These are phyloP conservation scores for Galerina sulciceps DNA, from an alignment of 768 basidiomycete species.

Conservation along the genomic window DNA sequence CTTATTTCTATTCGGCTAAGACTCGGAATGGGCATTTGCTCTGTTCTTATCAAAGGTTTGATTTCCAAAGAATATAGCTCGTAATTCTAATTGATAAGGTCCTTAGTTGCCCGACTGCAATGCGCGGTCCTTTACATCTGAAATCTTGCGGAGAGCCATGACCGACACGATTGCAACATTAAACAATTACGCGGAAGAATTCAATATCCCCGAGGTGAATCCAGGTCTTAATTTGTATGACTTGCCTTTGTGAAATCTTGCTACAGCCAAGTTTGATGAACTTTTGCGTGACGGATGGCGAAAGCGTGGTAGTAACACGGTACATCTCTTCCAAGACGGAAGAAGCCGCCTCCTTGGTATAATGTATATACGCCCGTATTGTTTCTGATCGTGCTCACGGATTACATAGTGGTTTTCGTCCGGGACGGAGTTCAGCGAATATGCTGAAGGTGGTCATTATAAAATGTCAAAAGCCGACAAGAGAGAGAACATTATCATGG, in stretches of 20 bases:
- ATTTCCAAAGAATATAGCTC: background rate
- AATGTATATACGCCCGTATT: slow-evolving; percentile 12
- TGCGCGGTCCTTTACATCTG: slow-evolving; percentile 74
- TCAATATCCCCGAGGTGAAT: slow-evolving; percentile 70
- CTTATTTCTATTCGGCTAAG: slow-evolving; percentile 36
- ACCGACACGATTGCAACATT: slow-evolving; percentile 81
- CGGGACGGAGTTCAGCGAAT: slow-evolving; percentile 92
- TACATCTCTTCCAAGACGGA: slow-evolving; percentile 93
- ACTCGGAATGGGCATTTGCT: slow-evolving; percentile 98
- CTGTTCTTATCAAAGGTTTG: slow-evolving; percentile 82
- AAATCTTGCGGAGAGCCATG: slow-evolving; percentile 83
- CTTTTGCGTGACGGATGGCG: slow-evolving; percentile 95
- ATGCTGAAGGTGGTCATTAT: slow-evolving; percentile 86
- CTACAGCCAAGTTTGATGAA: slow-evolving; percentile 87
- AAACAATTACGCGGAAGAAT: slow-evolving; percentile 76
- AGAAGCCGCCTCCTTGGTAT: slow-evolving; percentile 88
- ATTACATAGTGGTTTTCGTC: slow-evolving; percentile 85
- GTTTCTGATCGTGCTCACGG: background rate
- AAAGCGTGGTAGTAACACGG: slow-evolving; percentile 90
- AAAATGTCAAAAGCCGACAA: slow-evolving; percentile 97
- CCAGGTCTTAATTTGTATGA: background rate
- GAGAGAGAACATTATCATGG: slow-evolving; percentile 95
- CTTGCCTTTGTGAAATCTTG: background rate
- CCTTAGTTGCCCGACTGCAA: slow-evolving; percentile 80
- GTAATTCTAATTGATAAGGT: slow-evolving; percentile 3